Evolutionary conservation across 2,329 filamentous ascomycete species (phyloP).

Genomic region (Alternaria infectoria): DNA sequence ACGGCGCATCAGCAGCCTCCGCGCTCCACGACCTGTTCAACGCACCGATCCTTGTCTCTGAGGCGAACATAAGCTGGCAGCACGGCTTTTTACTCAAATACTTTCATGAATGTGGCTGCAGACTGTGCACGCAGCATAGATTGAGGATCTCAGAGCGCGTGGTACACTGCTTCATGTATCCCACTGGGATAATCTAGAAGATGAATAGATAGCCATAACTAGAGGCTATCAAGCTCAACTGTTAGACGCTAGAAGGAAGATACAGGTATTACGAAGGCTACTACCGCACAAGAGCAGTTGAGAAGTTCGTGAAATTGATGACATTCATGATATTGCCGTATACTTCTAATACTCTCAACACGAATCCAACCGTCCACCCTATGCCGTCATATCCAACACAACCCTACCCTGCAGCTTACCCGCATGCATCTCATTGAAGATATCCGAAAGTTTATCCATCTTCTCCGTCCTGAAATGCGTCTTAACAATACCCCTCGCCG

Average conservation of each 20-base stretch:
- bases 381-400: conserved; percentile 51
- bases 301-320: background rate
- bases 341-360: background rate
- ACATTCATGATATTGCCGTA: background rate
- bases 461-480: conserved; percentile 55
- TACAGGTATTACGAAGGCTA: background rate
- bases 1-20: background rate
- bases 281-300: background rate
- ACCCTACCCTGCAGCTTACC: conserved; percentile 55
- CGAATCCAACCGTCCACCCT: background rate
- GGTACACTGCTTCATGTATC: background rate
- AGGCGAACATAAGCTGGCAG: background rate
- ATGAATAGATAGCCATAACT: too few relatives aligned
- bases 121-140: background rate
- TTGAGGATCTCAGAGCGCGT: background rate
- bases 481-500: conserved; percentile 52
- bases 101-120: background rate
- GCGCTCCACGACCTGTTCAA: background rate
- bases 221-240: background rate
- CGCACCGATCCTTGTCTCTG: background rate
- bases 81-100: background rate
- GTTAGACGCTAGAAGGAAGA: background rate
- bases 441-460: conserved; percentile 55
- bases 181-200: background rate
- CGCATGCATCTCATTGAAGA: conserved; percentile 56